Evolutionary conservation across 2,329 filamentous ascomycete species (phyloP).

Genomic region (Pyrenophora teres): DNA sequence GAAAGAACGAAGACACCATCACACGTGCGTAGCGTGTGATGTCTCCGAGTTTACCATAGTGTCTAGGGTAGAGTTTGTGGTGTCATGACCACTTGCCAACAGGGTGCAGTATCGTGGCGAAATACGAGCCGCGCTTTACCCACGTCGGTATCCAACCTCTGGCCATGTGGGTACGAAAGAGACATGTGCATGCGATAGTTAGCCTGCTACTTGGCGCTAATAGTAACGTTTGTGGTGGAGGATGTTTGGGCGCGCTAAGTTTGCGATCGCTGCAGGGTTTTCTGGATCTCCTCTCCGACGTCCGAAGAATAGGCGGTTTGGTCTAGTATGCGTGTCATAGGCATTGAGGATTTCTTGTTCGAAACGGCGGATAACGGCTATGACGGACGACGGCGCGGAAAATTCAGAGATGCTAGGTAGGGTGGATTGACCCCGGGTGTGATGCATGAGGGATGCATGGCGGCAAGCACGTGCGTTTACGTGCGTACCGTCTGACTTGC

Average conservation of each 20-base stretch:
- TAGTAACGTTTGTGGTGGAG: not conserved
- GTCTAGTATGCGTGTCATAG: slow-evolving; percentile 5
- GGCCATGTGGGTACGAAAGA: not conserved
- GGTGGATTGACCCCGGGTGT: not conserved
- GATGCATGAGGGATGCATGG: not conserved
- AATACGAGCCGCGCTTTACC: not conserved
- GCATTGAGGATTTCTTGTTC: not conserved
- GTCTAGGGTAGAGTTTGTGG: too few species aligned
- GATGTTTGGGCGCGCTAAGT: not conserved
- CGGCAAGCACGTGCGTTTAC: not conserved
- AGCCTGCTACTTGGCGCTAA: too few species aligned
- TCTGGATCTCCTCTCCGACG: slow-evolving; percentile 16
- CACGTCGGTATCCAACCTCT: not conserved
- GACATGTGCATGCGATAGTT: not conserved
- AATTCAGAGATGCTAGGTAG: too few species aligned
- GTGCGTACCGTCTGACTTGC: slow-evolving; percentile 1
- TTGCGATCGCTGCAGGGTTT: slow-evolving; percentile 7
- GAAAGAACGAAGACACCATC: too few species aligned
- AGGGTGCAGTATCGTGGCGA: slow-evolving; percentile 6
- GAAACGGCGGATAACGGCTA: not conserved
- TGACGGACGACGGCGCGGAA: not conserved
- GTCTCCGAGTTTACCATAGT: too few species aligned
- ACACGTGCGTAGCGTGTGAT: too few species aligned
- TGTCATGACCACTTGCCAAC: too few species aligned
- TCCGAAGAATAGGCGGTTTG: slow-evolving; percentile 2